Evolutionary conservation across 2,329 filamentous ascomycete genomes (phyloP).

Genomic region (Bimuria novae-zelandiae): DNA sequence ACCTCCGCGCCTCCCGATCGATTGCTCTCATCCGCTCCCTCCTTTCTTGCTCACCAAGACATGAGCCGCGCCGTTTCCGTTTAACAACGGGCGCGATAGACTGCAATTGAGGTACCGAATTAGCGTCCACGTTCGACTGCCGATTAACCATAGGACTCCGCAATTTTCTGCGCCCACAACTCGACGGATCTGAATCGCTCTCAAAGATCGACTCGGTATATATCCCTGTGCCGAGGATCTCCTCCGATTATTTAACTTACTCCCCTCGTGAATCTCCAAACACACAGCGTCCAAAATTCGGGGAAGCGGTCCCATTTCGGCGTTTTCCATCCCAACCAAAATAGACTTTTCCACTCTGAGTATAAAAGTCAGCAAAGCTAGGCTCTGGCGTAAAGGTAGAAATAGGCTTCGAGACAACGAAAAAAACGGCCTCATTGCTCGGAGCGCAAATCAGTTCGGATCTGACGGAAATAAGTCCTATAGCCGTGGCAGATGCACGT

Average conservation of each 20-base stretch:
- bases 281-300: background rate
- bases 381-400: no score
- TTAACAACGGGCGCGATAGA: constrained; percentile 36
- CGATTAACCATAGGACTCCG: constrained; percentile 37
- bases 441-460: no score
- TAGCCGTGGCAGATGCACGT: no score
- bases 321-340: background rate
- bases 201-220: background rate
- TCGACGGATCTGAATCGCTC: background rate
- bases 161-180: no score
- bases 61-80: constrained; percentile 40
- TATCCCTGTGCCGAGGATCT: background rate
- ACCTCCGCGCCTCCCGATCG: constrained; percentile 43
- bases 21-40: constrained; percentile 42
- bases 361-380: background rate
- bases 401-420: no score
- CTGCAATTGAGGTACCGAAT: constrained; percentile 14
- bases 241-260: background rate
- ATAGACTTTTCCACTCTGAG: background rate
- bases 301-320: background rate
- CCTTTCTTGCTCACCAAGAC: constrained; percentile 42
- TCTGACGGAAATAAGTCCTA: no score
- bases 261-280: background rate
- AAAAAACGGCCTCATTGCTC: no score
- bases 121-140: constrained; percentile 28